Evolutionary conservation across 352 stramenopile genomes (phyloP).

Genomic region (Globisporangium cederbergense): DNA sequence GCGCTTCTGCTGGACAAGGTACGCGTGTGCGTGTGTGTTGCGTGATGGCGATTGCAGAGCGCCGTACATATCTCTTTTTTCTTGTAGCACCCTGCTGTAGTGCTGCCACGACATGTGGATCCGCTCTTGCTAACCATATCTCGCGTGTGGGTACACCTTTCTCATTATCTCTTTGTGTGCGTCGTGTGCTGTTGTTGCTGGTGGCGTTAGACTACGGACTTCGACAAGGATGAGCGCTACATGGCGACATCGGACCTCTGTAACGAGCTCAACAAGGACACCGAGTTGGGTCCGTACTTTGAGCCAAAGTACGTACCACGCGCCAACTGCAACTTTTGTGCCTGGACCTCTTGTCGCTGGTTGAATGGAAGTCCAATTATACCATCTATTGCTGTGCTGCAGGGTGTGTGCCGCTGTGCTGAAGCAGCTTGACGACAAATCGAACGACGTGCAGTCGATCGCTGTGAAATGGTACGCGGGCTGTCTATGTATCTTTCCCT

Average conservation of each 20-base stretch:
- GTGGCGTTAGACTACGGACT: slow-evolving; percentile 65
- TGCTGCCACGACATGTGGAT: neutral
- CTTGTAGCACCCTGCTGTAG: neutral
- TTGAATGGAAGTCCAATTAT: neutral
- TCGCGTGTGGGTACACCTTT: neutral
- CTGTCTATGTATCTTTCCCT: neutral
- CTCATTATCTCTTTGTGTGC: neutral
- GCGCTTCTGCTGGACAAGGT: slow-evolving; percentile 81
- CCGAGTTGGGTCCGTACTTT: slow-evolving; percentile 81
- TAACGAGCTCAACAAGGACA: slow-evolving; percentile 93
- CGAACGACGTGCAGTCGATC: slow-evolving; percentile 98
- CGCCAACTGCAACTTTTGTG: neutral
- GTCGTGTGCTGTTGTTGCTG: neutral
- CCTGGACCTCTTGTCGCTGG: neutral
- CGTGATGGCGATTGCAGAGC: neutral
- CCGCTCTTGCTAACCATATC: neutral
- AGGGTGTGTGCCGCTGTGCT: slow-evolving; percentile 95
- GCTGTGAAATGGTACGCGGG: slow-evolving; percentile 76
- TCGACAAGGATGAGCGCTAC: slow-evolving; percentile 98
- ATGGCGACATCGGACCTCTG: slow-evolving; percentile 99
- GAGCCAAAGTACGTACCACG: slow-evolving; percentile 68
- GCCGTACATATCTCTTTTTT: neutral
- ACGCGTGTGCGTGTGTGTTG: neutral
- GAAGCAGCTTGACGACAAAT: slow-evolving; percentile 97
- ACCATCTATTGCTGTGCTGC: neutral